These are phyloP conservation scores for Pyronema omphalodes DNA, from an alignment of 495 filamentous ascomycete species.

Conservation along the genomic window DNA sequence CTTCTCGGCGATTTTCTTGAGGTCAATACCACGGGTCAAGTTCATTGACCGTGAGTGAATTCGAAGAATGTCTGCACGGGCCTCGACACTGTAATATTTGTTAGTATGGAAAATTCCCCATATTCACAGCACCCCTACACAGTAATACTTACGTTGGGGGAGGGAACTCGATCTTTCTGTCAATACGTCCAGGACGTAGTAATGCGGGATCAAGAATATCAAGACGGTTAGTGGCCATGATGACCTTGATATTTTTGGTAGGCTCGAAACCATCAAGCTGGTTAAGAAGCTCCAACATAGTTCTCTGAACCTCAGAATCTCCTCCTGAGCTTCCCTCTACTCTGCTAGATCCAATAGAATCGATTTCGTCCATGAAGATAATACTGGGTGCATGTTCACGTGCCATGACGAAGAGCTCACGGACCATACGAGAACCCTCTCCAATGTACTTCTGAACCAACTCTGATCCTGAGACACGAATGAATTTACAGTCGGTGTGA, in stretches of 20 bases:
- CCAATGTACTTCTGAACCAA: constrained; percentile 99
- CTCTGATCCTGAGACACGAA: constrained; percentile 88
- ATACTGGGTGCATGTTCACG: constrained; percentile 97
- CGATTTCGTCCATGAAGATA: constrained; percentile 99
- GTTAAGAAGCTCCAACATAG: constrained; percentile 97
- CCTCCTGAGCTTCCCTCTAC: constrained; percentile 89
- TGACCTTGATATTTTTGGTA: constrained; percentile 99
- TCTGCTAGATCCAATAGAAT: constrained; percentile 91
- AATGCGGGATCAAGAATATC: constrained; percentile 94
- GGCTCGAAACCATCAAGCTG: constrained; percentile 98
- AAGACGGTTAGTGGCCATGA: constrained; percentile 97
- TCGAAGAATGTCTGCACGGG: constrained; percentile 88
- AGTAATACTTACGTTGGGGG: constrained; percentile 51
- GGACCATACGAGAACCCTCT: constrained; percentile 94
- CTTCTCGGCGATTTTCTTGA: constrained; percentile 97
- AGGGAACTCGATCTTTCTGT: constrained; percentile 98
- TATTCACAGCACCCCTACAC: background rate
- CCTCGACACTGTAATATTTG: constrained; percentile 47
- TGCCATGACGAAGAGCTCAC: constrained; percentile 97
- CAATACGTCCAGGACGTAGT: constrained; percentile 84
- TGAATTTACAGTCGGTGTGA: constrained; percentile 97
- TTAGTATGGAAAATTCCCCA: background rate
- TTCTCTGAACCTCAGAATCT: constrained; percentile 97
- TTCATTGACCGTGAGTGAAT: constrained; percentile 98
- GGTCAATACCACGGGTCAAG: constrained; percentile 88